Evolutionary conservation across 345 rosid species (phyloP), one percentile per base, ranked within the genome.

Genomic region (Ricinus communis): DNA sequence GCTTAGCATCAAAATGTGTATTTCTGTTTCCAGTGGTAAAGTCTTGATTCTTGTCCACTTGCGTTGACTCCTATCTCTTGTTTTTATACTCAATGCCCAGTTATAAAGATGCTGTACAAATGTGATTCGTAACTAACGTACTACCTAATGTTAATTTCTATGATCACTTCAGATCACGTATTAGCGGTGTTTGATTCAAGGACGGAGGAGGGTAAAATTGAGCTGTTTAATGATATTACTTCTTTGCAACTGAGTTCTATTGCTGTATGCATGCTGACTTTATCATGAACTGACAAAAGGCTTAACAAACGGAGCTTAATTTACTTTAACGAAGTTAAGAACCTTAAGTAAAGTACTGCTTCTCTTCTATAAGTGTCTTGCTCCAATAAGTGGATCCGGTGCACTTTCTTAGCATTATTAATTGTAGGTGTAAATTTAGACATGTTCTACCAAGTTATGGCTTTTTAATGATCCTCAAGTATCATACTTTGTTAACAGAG

Each of bases 301-400:
- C 43, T 33, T 61, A 22, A 6, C 50, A 18, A 38, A 12, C 15
- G 14, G 30, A 18, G 25, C 40, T 59, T 30, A 18, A 12, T 31
- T 62, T 40, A 19, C n/a, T n/a, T n/a, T n/a, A n/a, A n/a, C 7
- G 14, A 19, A 61, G 41, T 19, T 11, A 40, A 40, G 28, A 61
- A 36, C 8, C 15, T 60, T 12, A 6, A 9, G 27, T 60, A 40
- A 33, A 45, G 11, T n/a, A n/a, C n/a, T 13, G 67, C 36, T 63
- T 25, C 6, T 27, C 68, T 45, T 64, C 24, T 64, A 25, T 21
- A 16, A 59, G 38, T 31, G 65, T 47, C 46, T 69, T 69, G 65
- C n/a, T 57, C 31, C 24, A 68, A 16, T 6, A 31, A 68, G 50
- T 41, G 25, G 40, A 56, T 18, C 40, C 21, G 27, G 5, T 43